Evolutionary conservation across 805 yeast genomes (phyloP), one percentile per base, ranked within the genome.

Genomic region (Candida nonsorbophila): DNA sequence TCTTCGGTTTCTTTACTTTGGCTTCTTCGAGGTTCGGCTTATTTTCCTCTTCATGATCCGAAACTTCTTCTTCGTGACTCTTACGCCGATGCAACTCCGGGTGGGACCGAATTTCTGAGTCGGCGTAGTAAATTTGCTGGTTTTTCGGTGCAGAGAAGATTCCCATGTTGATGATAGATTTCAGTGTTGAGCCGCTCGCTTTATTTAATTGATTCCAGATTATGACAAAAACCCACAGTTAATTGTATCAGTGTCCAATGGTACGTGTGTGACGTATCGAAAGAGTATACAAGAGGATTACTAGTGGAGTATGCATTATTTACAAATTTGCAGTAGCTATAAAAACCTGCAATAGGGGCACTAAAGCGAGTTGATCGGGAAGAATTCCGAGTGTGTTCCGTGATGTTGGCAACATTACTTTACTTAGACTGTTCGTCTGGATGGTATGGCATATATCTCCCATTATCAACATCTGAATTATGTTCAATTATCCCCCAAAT

Each of bases 401-500:
- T n/a, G n/a, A n/a, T n/a, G n/a, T n/a, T n/a, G n/a, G n/a, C n/a
- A n/a, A n/a, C n/a, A n/a, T n/a, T n/a, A n/a, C n/a, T n/a, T n/a
- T n/a, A n/a, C n/a, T n/a, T n/a, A n/a, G n/a, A n/a, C n/a, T n/a
- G n/a, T n/a, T n/a, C n/a, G n/a, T n/a, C n/a, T n/a, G n/a, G n/a
- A n/a, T n/a, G n/a, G n/a, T n/a, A n/a, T n/a, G n/a, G n/a, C 25
- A 56, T 47, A 29, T 45, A 64, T 36, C 94, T 61, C 5, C 92
- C 92, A 38, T 79, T 79, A 42, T 81, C 70, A 7, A 82, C 60
- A 0, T 79, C 84, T 26, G 76, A 62, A 36, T 79, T 76, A 27
- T 60, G 58, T 48, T 85, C 94, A 1, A 81, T 74, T n/a, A 83
- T 72, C 0, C 88, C 86, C 90, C 94, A 80, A 4, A 84, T 55